Conservation (phyloP, 441 rosid genomes). For the Melastoma candidum region DNA sequence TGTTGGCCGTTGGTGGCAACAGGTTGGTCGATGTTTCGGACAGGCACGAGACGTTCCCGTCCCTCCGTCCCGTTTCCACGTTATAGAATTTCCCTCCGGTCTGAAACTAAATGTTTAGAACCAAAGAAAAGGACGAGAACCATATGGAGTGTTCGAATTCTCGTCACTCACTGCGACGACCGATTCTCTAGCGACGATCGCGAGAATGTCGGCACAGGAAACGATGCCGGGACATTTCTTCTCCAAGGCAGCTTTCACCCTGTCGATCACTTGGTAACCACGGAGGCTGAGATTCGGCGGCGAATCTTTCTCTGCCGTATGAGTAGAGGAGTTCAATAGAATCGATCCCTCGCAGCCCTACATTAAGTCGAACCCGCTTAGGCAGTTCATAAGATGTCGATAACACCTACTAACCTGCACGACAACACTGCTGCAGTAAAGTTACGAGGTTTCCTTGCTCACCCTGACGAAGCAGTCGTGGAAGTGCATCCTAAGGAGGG, state of each 20-base stretch:
- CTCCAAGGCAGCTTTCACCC: constrained; percentile 36
- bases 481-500: constrained; percentile 47
- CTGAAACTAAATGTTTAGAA: constrained; percentile 16
- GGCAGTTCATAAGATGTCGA: too few species aligned
- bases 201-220: constrained; percentile 44
- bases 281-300: constrained; percentile 30
- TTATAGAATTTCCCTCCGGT: constrained; percentile 42
- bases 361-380: not conserved
- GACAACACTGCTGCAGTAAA: too few species aligned
- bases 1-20: constrained; percentile 32
- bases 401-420: too few species aligned
- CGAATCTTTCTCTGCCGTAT: constrained; percentile 37
- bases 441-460: constrained; percentile 2
- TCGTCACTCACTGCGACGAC: constrained; percentile 29
- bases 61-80: constrained; percentile 63
- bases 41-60: constrained; percentile 39
- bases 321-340: constrained; percentile 30
- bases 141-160: too few species aligned
- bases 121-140: too few species aligned
- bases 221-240: constrained; percentile 48
- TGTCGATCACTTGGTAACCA: constrained; percentile 41
- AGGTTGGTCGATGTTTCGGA: constrained; percentile 24
- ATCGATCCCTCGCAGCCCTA: constrained; percentile 62
- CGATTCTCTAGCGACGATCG: constrained; percentile 47
- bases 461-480: constrained; percentile 77